phyloP scores from a whole-genome alignment of 805 yeast genomes.

The Maudiozyma barnettii region DNA sequence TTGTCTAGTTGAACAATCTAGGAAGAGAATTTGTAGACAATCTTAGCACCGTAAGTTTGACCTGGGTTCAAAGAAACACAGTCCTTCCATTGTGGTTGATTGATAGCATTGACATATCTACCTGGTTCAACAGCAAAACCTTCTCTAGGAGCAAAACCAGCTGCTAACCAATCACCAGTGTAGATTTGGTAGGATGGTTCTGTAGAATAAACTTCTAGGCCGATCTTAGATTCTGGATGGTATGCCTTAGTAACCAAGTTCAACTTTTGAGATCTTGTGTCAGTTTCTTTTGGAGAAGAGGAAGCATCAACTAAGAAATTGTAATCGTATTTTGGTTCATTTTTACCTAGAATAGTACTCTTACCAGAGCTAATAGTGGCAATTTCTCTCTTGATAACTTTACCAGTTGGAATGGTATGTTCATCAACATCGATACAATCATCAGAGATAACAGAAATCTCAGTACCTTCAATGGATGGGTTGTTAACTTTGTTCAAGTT shows the following conservation, averaged over 20 bases:
- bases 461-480: constrained; percentile 31
- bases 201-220: constrained; percentile 40
- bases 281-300: constrained; percentile 7
- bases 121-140: constrained; percentile 60
- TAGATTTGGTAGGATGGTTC: constrained; percentile 62
- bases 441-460: constrained; percentile 32
- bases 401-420: constrained; percentile 40
- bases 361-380: constrained; percentile 19
- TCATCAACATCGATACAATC: constrained; percentile 36
- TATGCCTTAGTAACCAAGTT: constrained; percentile 34
- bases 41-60: constrained; percentile 43
- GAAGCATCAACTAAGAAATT: constrained; percentile 35
- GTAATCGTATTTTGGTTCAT: constrained; percentile 35
- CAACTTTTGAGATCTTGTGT: constrained; percentile 34
- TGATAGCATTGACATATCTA: constrained; percentile 48
- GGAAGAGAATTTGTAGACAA: constrained; percentile 20
- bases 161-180: constrained; percentile 45
- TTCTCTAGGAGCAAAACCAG: constrained; percentile 31
- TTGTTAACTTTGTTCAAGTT: constrained; percentile 33
- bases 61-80: constrained; percentile 43
- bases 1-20: too few relatives aligned
- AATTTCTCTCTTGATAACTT: constrained; percentile 22
- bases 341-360: constrained; percentile 23
- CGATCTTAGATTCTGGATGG: constrained; percentile 36
- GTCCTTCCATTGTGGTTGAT: constrained; percentile 36